Evolutionary conservation across 179 eudicot genomes (phyloP).

Genomic region (Spinacia oleracea): DNA sequence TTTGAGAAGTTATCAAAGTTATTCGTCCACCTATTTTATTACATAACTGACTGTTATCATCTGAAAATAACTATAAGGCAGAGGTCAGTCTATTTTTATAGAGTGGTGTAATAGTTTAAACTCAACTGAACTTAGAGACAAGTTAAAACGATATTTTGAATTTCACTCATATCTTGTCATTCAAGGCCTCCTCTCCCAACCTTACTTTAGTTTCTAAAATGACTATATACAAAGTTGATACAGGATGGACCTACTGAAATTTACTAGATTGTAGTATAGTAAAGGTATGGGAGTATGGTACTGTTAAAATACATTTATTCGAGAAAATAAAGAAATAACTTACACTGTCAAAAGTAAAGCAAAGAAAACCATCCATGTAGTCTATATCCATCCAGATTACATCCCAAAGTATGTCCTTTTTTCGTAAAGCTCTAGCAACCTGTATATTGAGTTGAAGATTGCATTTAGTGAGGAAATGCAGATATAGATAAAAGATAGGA

Average conservation of each 20-base stretch:
- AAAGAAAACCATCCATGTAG: slow-evolving; percentile 97
- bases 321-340: too few relatives aligned
- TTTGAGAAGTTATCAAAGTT: background rate
- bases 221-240: slow-evolving; percentile 9
- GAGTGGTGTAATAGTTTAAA: background rate
- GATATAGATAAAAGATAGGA: too few relatives aligned
- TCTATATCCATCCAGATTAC: slow-evolving; percentile 99
- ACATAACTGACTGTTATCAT: background rate
- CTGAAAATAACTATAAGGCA: background rate
- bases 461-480: too few relatives aligned
- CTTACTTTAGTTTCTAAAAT: too few relatives aligned
- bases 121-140: background rate
- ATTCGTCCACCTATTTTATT: background rate
- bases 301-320: too few relatives aligned
- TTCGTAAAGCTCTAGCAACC: slow-evolving; percentile 86
- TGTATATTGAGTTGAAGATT: slow-evolving; percentile 33
- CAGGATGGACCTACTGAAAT: background rate
- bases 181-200: too few relatives aligned
- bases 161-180: background rate
- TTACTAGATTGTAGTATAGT: background rate
- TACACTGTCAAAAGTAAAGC: slow-evolving; percentile 98
- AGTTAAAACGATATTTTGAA: background rate
- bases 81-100: background rate
- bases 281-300: background rate
- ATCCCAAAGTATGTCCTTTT: slow-evolving; percentile 92